Conservation (phyloP, 1,284 basidiomycete genomes). For the Cryptococcus neoformans region DNA sequence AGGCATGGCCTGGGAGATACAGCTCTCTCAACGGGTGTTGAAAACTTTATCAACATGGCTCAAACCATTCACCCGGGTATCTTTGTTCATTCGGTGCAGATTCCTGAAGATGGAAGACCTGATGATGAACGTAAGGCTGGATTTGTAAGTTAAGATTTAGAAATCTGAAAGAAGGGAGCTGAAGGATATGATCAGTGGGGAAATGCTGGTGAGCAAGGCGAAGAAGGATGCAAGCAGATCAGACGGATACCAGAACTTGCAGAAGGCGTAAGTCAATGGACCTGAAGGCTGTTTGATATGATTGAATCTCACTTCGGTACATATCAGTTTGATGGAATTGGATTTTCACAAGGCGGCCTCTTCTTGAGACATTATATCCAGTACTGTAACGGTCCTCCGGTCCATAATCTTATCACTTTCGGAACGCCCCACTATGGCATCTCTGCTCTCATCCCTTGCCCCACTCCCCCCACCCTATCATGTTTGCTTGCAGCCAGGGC, state of each 20-base stretch:
- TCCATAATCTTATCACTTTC: conserved; percentile 83
- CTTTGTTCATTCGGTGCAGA: conserved; percentile 76
- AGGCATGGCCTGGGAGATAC: conserved; percentile 82
- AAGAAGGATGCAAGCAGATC: conserved; percentile 57
- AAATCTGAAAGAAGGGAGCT: background rate
- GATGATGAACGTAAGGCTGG: conserved; percentile 70
- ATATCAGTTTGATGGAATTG: conserved; percentile 74
- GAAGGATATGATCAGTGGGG: conserved; percentile 31
- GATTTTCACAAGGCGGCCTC: conserved; percentile 91
- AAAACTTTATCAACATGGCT: conserved; percentile 64
- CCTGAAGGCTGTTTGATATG: background rate
- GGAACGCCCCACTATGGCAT: conserved; percentile 49
- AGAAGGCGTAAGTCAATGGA: conserved; percentile 52
- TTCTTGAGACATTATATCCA: conserved; percentile 89
- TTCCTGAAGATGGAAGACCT: conserved; percentile 61
- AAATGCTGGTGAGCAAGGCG: conserved; percentile 33
- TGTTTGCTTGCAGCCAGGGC: conserved; percentile 73
- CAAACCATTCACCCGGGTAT: conserved; percentile 74
- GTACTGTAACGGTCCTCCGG: conserved; percentile 69
- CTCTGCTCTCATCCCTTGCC: conserved; percentile 46
- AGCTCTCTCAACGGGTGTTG: conserved; percentile 49
- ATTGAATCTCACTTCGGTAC: background rate
- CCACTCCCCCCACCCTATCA: conserved; percentile 50
- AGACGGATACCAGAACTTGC: conserved; percentile 64
- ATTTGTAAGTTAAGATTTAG: conserved; percentile 59